Evolutionary conservation across 768 basidiomycete species (phyloP).

Genomic region (Tricholoma sp.): DNA sequence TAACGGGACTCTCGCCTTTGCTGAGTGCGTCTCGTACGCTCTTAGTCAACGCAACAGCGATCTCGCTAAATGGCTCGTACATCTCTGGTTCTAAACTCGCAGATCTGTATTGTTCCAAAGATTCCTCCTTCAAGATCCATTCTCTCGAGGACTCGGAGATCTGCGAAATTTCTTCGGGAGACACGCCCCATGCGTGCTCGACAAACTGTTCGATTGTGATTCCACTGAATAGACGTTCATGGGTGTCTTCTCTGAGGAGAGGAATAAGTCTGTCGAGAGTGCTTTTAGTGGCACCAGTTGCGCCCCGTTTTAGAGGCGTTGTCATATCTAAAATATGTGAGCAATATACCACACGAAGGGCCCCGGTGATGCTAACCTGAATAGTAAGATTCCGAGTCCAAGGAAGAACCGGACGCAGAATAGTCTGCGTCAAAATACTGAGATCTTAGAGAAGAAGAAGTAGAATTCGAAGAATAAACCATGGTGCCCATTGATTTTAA

Average conservation of each 20-base stretch:
- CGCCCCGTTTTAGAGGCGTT: not conserved
- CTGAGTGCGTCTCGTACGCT: not conserved
- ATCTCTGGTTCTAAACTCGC: not conserved
- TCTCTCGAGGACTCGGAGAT: constrained; percentile 4
- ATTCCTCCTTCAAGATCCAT: constrained; percentile 1
- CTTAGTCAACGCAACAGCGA: not conserved
- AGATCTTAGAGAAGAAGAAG: not conserved
- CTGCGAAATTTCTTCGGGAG: not conserved
- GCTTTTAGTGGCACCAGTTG: not conserved
- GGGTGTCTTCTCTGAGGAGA: not conserved
- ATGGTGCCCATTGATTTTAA: no score
- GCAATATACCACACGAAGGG: no score
- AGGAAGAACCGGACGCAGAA: no score
- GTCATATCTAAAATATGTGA: not conserved
- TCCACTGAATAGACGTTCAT: constrained; percentile 1
- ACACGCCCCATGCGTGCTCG: constrained; percentile 5
- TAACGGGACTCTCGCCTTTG: not conserved
- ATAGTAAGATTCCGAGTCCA: not conserved
- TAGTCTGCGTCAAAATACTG: no score
- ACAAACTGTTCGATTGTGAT: constrained; percentile 8
- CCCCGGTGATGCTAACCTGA: not conserved
- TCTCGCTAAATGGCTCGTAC: no score
- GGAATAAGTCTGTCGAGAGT: not conserved
- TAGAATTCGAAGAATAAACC: not conserved
- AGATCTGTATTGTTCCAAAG: not conserved